phyloP scores from a whole-genome alignment of 148 eudicot genomes.

The Rhododendron molle region DNA sequence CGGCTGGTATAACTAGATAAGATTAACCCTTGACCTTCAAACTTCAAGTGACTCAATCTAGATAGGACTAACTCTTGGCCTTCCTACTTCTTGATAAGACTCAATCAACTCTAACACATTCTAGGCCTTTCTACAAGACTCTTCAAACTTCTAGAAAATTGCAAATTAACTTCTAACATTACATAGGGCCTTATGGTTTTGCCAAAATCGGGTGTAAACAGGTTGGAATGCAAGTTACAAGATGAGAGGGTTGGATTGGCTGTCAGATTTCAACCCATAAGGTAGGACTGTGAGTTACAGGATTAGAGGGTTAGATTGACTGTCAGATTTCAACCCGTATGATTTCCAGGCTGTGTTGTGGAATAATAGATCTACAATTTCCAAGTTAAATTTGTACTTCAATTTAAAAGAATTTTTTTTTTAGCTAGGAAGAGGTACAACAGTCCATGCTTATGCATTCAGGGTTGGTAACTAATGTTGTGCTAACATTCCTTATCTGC shows the following conservation, averaged over 20 bases:
- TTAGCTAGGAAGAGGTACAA: neutral
- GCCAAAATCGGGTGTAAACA: too few species aligned
- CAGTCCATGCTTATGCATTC: neutral
- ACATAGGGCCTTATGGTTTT: too few species aligned
- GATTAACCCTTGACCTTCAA: too few species aligned
- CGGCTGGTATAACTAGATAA: too few species aligned
- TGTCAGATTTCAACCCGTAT: neutral
- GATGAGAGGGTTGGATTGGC: constrained; percentile 1
- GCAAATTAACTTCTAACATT: too few species aligned
- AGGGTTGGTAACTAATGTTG: neutral
- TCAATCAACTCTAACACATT: too few species aligned
- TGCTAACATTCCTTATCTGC: neutral
- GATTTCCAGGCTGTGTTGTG: neutral
- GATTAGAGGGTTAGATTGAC: neutral
- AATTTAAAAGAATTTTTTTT: neutral
- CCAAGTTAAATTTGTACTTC: neutral
- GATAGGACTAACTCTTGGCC: too few species aligned
- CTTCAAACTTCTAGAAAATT: too few species aligned
- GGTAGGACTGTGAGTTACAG: neutral
- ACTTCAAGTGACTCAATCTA: too few species aligned
- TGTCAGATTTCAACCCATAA: neutral
- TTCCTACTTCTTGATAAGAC: too few species aligned
- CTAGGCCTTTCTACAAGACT: too few species aligned
- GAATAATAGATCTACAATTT: neutral
- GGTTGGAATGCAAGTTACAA: neutral